phyloP scores from a whole-genome alignment of 2,329 filamentous ascomycete species.

The Ophiostoma perfectum region DNA sequence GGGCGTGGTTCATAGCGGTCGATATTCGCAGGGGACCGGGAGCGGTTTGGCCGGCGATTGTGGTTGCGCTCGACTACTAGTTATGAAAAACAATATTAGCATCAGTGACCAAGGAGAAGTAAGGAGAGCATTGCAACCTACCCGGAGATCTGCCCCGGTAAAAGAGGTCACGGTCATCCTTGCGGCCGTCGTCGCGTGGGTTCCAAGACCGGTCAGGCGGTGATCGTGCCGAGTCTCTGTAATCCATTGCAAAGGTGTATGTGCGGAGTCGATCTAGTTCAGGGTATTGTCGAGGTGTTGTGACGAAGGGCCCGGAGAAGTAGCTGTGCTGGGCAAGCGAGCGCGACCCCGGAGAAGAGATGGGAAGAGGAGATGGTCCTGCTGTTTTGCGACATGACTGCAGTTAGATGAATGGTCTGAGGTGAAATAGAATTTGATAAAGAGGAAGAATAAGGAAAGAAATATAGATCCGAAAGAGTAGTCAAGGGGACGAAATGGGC shows the following conservation, averaged over 20 bases:
- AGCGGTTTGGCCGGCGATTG: constrained; percentile 50
- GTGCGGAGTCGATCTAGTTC: not conserved
- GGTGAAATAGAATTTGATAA: not conserved
- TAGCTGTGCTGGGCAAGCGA: not conserved
- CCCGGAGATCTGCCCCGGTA: constrained; percentile 66
- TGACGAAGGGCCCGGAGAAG: not conserved
- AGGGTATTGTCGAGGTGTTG: not conserved
- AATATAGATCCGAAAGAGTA: constrained; percentile 30
- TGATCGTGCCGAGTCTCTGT: constrained; percentile 51
- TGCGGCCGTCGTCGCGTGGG: constrained; percentile 48
- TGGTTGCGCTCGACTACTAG: constrained; percentile 51
- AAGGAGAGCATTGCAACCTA: constrained; percentile 38
- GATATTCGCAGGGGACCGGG: constrained; percentile 64
- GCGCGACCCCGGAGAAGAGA: not conserved
- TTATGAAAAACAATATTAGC: constrained; percentile 29
- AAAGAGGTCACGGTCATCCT: constrained; percentile 55
- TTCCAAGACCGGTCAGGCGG: constrained; percentile 50
- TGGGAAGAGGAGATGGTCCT: constrained; percentile 35
- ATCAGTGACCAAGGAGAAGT: no score
- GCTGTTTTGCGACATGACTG: constrained; percentile 48
- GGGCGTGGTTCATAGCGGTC: constrained; percentile 71
- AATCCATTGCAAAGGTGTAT: constrained; percentile 43
- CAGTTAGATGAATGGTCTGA: constrained; percentile 46
- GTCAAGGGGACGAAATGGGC: constrained; percentile 35
- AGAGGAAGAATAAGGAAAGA: constrained; percentile 35